Percentiles rank a stretch among this genome's conserved stretches.
Conservation (phyloP, 2,329 filamentous ascomycete species). For the Pseudogymnoascus destructans region DNA sequence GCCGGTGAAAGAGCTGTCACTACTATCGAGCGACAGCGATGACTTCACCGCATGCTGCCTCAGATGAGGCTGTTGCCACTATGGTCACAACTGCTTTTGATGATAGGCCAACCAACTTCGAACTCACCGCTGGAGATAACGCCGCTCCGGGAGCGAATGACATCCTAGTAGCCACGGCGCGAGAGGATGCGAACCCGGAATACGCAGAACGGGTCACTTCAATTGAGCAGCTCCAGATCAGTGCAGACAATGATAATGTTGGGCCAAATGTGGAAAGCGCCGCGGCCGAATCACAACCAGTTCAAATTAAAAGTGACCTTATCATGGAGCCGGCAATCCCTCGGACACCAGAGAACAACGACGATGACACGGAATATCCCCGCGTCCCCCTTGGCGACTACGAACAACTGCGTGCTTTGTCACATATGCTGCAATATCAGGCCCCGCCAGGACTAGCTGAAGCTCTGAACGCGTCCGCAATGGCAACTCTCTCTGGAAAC, state of each 20-base stretch:
- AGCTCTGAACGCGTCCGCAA: constrained; percentile 4
- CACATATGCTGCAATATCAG: constrained; percentile 5
- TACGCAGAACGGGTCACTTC: not conserved
- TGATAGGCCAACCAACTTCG: constrained; percentile 7
- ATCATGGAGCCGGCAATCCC: constrained; percentile 8
- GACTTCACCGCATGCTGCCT: constrained; percentile 24
- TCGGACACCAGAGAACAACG: constrained; percentile 4
- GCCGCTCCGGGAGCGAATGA: not conserved
- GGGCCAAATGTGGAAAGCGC: not conserved
- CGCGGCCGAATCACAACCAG: not conserved
- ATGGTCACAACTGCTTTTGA: constrained; percentile 13
- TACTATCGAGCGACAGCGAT: constrained; percentile 24
- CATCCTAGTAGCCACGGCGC: constrained; percentile 1
- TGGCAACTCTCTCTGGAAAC: constrained; percentile 4
- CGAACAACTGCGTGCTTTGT: constrained; percentile 1
- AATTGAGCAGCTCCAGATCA: constrained; percentile 9
- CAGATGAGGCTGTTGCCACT: constrained; percentile 14
- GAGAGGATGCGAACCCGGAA: constrained; percentile 7
- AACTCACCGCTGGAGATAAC: constrained; percentile 14
- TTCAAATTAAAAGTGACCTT: constrained; percentile 5
- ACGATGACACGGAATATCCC: constrained; percentile 5
- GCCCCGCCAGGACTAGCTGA: not conserved
- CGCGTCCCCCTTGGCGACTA: not conserved
- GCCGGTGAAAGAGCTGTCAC: constrained; percentile 26
- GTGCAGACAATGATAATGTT: not conserved